phyloP scores from a whole-genome alignment of 2,329 filamentous ascomycete species.

The Fusarium compactum region DNA sequence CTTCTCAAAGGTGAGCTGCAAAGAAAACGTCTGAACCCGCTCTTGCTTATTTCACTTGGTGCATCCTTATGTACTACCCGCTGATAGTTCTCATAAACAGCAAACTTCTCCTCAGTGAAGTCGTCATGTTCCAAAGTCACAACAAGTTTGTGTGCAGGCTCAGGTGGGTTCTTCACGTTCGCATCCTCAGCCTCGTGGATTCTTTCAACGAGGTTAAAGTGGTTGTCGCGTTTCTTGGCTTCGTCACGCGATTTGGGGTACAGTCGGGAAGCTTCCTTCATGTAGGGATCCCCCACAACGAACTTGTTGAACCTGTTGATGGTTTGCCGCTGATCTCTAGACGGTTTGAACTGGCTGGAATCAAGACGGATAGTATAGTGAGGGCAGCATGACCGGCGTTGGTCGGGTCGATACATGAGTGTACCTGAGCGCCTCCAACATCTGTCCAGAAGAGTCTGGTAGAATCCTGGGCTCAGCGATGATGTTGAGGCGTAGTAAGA shows the following conservation, averaged over 20 bases:
- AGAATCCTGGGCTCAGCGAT: conserved; percentile 73
- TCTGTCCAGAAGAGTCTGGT: conserved; percentile 78
- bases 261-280: conserved; percentile 70
- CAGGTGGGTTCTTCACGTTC: conserved; percentile 67
- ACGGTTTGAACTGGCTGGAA: conserved; percentile 71
- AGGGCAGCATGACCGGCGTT: conserved; percentile 86
- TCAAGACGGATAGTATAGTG: conserved; percentile 88
- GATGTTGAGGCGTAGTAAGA: conserved; percentile 77
- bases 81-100: conserved; percentile 81
- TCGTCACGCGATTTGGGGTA: conserved; percentile 77
- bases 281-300: conserved; percentile 76
- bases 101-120: conserved; percentile 82
- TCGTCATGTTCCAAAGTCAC: conserved; percentile 77
- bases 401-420: conserved; percentile 82
- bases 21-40: conserved; percentile 77
- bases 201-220: conserved; percentile 74
- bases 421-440: conserved; percentile 81
- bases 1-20: conserved; percentile 75
- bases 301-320: conserved; percentile 81
- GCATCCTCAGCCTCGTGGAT: conserved; percentile 76
- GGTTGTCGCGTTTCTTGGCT: conserved; percentile 70
- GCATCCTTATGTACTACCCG: conserved; percentile 76
- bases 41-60: conserved; percentile 67
- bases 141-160: conserved; percentile 74
- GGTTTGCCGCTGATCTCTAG: conserved; percentile 79